Base-by-base conservation (phyloP, 2,329 filamentous ascomycete genomes). In the Lachnellula willkommii region DNA sequence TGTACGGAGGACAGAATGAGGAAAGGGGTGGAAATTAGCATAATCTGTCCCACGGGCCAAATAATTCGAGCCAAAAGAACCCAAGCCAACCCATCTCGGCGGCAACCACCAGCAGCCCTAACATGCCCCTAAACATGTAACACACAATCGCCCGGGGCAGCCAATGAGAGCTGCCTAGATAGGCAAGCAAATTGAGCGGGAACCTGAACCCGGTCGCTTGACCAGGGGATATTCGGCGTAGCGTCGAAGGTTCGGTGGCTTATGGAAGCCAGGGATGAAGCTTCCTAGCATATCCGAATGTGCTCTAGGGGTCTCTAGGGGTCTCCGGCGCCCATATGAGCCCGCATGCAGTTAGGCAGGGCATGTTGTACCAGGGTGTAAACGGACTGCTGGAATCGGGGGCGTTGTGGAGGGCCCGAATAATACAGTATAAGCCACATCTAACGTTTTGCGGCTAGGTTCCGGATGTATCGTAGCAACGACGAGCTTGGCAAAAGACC, bases 381-480 rank as follows among this genome's bases (percentile, higher is more conserved):
- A 60, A 60, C 56, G 49, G 53, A 56, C 39, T 56, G 58, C 54
- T 62, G 60, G 60, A 56, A 52, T 12, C 20, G 39, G 46, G 46
- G 39, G 35, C 17, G 40, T 45, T 47, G 28, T 17, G 39, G 22
- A 45, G 51, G 51, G 28, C n/a, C 45, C 26, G 28, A 39, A 15
- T 20, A 14, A 11, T 35, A n/a, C n/a, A n/a, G n/a, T n/a, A 11
- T 26, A 22, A 43, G 20, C 39, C 37, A 45, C 39, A 39, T 14
- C 24, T n/a, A 32, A 32, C 9, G 46, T 47, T 47, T 50, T 22
- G 46, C 22, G 54, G 48, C 28, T 45, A 8, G n/a, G 45, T 20
- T 52, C 42, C 37, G 50, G 39, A 40, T 42, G 50, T 53, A 53
- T 53, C 55, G 51, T 32, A 45, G 15, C 42, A 47, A 47, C 42